These are phyloP conservation scores for Penicillium flavigenum DNA, from an alignment of 495 filamentous ascomycete genomes.

Conservation along the genomic window DNA sequence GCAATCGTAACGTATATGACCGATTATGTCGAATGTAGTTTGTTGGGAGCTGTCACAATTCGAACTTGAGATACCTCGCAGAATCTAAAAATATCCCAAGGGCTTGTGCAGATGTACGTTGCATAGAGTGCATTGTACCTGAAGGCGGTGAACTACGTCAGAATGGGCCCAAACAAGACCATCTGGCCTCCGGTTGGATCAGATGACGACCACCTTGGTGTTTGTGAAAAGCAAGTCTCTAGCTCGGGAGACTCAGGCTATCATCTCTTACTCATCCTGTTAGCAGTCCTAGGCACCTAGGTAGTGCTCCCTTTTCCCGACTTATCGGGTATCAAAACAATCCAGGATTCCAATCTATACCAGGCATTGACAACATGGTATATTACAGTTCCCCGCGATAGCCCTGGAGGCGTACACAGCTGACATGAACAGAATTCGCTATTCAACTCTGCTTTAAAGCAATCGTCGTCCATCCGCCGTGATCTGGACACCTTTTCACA, in stretches of 20 bases:
- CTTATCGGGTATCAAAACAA: not conserved
- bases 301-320: not conserved
- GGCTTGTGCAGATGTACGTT: not conserved
- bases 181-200: conserved; percentile 34
- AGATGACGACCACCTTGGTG: not conserved
- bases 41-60: not conserved
- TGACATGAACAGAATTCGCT: conserved; percentile 66
- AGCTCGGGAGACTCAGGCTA: not conserved
- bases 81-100: not conserved
- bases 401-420: not conserved
- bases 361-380: conserved; percentile 24
- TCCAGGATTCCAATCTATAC: not conserved
- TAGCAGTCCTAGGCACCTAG: not conserved
- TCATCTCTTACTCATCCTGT: not conserved
- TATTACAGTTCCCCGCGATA: not conserved
- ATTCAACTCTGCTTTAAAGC: conserved; percentile 95
- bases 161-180: conserved; percentile 34
- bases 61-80: not conserved
- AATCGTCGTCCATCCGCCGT: conserved; percentile 80
- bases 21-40: not conserved
- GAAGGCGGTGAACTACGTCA: conserved; percentile 45
- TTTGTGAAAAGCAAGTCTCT: not conserved
- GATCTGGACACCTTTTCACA: conserved; percentile 75
- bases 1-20: not conserved
- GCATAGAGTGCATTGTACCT: conserved; percentile 6